Evolutionary conservation across 345 rosid genomes (phyloP), one percentile per base, ranked within the genome.

Genomic region (Hevea brasiliensis): DNA sequence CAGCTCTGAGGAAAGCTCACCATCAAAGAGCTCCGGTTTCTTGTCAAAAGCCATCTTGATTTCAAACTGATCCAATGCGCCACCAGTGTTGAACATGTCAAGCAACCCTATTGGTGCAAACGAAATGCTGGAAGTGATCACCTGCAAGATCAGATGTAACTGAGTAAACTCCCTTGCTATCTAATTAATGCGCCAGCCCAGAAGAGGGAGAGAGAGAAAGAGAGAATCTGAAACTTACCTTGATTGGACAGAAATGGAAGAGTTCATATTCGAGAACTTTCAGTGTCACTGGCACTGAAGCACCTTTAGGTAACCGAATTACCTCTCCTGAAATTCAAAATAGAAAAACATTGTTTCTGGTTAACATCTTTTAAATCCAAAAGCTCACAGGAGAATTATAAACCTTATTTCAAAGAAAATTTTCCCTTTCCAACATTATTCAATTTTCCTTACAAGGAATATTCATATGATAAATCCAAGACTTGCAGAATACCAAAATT

Each of bases 91-190:
- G 78, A 95, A 95, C 99, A 95, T 90, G 84, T 91, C 84, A 0
- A 95, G 82, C 63, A 95, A 85, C 63, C 99, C 98, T 5, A 95
- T 89, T 0, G 98, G 90, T 60, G 97, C 98, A 66, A 95, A 91
- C 0, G 89, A 87, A 67, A 91, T 85, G 84, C 59, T 79, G 41
- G 79, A 62, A 51, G 91, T 32, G 74, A 91, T 76, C 65, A 87
- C 96, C 99, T 92, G 88, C 79, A 71, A 0, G 26, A 72, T 55
- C 32, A 44, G 23, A 40, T 20, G 37, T 51, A 63, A 21, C 50
- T 79, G 44, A 76, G 68, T 77, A 27, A 67, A 42, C 70, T 9
- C 6, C 45, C 37, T 50, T 17, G 29, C 3, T 5, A 40, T 54
- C 32, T 11, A 26, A 63, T 42, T n/a, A 53, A 32, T 26, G 9